A percentile compares a stretch with the other conserved stretches of the same genome.
These are phyloP conservation scores for Sphagnum contortum DNA, from an alignment of 225 moss, liverwort and hornwort genomes.

Conservation along the genomic window DNA sequence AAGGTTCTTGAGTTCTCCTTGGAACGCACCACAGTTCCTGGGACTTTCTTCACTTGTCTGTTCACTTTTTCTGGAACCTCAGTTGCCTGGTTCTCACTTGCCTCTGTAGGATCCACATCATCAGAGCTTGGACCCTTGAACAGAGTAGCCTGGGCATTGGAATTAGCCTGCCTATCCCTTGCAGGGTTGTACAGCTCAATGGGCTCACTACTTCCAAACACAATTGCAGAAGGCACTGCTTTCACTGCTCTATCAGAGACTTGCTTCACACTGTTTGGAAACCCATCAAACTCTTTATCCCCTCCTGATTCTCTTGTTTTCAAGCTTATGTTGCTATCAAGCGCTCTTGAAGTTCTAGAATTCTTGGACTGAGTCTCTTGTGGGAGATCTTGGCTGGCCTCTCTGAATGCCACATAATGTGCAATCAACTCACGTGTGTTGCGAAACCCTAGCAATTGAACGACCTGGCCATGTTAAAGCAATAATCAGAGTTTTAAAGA, in stretches of 20 bases:
- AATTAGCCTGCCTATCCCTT: slow-evolving; percentile 13
- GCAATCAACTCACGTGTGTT: slow-evolving; percentile 67
- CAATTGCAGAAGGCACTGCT: slow-evolving; percentile 53
- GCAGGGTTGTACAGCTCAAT: slow-evolving; percentile 51
- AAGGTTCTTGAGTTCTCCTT: too few species aligned
- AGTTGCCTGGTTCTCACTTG: slow-evolving; percentile 18
- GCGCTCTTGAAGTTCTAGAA: slow-evolving; percentile 15
- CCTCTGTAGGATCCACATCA: slow-evolving; percentile 13
- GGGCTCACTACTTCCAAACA: slow-evolving; percentile 89
- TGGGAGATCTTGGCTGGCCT: slow-evolving; percentile 54
- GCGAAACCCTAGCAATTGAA: slow-evolving; percentile 64
- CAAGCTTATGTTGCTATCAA: background rate
- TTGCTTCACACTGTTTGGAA: slow-evolving; percentile 8
- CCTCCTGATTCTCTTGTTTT: slow-evolving; percentile 11
- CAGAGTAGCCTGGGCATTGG: slow-evolving; percentile 8
- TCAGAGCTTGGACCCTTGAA: slow-evolving; percentile 8
- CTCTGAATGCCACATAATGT: slow-evolving; percentile 61
- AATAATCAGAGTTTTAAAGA: background rate
- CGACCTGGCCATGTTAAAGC: slow-evolving; percentile 39
- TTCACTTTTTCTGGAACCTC: slow-evolving; percentile 16
- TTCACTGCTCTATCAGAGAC: slow-evolving; percentile 28
- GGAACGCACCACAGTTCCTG: slow-evolving; percentile 13
- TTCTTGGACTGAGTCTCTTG: too few species aligned
- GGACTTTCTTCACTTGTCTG: slow-evolving; percentile 17
- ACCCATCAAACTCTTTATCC: slow-evolving; percentile 9